Conservation (phyloP, 2,329 filamentous ascomycete species). For the Beauveria asiatica region DNA sequence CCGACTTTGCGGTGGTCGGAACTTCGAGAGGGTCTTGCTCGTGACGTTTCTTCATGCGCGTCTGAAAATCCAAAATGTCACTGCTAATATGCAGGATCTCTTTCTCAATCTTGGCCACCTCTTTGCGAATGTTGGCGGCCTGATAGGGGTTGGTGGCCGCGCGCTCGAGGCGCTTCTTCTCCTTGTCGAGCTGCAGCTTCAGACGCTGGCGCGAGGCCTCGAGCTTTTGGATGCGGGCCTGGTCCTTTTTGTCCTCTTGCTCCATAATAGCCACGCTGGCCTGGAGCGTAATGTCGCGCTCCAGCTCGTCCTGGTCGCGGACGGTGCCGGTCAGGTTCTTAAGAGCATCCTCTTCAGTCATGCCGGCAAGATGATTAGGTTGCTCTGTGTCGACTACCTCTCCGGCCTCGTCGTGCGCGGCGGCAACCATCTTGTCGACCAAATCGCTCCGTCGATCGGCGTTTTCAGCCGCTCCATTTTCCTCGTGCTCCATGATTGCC, state of each 20-base stretch:
- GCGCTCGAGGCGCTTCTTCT: conserved; percentile 37
- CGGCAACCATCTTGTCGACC: conserved; percentile 23
- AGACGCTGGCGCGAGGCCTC: conserved; percentile 49
- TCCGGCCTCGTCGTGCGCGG: conserved; percentile 18
- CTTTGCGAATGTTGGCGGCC: conserved; percentile 50
- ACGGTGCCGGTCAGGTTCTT: conserved; percentile 58
- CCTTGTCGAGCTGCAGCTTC: conserved; percentile 53
- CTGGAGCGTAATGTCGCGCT: conserved; percentile 69
- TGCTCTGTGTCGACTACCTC: conserved; percentile 4
- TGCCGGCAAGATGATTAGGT: conserved; percentile 16
- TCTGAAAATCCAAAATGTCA: conserved; percentile 72
- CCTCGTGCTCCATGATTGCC: conserved; percentile 20
- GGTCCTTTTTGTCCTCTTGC: conserved; percentile 54
- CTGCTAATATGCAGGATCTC: conserved; percentile 57
- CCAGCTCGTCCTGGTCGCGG: conserved; percentile 81
- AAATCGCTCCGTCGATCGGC: conserved; percentile 20
- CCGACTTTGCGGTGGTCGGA: conserved; percentile 38
- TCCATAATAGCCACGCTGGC: conserved; percentile 52
- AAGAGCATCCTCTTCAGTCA: conserved; percentile 53
- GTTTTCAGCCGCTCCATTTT: conserved; percentile 14
- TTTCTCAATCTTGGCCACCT: conserved; percentile 57
- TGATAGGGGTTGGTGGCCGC: conserved; percentile 38
- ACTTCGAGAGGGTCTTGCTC: conserved; percentile 39
- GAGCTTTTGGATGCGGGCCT: conserved; percentile 53
- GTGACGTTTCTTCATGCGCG: conserved; percentile 70